These are phyloP conservation scores for Stephania japonica DNA, from an alignment of 164 flowering plant species.

Conservation along the genomic window DNA sequence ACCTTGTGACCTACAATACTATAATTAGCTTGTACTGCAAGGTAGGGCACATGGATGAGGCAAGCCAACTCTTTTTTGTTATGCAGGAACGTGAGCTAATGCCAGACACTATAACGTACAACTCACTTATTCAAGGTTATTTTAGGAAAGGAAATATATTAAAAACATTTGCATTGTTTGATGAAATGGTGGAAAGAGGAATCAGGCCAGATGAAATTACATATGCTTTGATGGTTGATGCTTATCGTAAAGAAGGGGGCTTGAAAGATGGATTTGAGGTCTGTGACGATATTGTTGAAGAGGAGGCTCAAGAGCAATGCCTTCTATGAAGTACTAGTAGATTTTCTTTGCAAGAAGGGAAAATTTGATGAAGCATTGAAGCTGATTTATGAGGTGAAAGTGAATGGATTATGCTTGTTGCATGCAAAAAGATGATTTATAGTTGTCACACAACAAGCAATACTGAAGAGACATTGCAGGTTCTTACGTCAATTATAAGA, in stretches of 20 bases:
- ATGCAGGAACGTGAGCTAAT: slow-evolving; percentile 50
- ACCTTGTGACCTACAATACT: slow-evolving; percentile 58
- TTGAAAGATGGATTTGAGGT: slow-evolving; percentile 34
- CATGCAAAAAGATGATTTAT: slow-evolving; percentile 27
- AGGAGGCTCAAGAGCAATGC: slow-evolving; percentile 22
- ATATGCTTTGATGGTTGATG: slow-evolving; percentile 33
- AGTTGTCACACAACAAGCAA: slow-evolving; percentile 25
- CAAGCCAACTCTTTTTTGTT: slow-evolving; percentile 36
- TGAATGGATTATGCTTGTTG: slow-evolving; percentile 25
- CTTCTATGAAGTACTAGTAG: slow-evolving; percentile 25
- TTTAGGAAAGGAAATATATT: slow-evolving; percentile 25
- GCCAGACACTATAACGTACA: slow-evolving; percentile 51
- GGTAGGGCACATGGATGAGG: slow-evolving; percentile 45
- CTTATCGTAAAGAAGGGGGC: slow-evolving; percentile 34
- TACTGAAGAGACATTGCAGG: slow-evolving; percentile 23
- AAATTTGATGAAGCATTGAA: slow-evolving; percentile 25
- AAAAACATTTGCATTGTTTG: slow-evolving; percentile 42
- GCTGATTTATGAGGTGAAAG: slow-evolving; percentile 32
- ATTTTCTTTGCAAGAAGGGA: slow-evolving; percentile 28
- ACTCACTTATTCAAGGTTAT: slow-evolving; percentile 56
- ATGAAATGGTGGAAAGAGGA: slow-evolving; percentile 50
- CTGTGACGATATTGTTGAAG: slow-evolving; percentile 34
- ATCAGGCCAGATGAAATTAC: slow-evolving; percentile 43
- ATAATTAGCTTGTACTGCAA: slow-evolving; percentile 53
- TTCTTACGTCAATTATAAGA: slow-evolving; percentile 25